Base-by-base conservation (phyloP, 192 early-diverging fungal species). In the Backusella sp. region DNA sequence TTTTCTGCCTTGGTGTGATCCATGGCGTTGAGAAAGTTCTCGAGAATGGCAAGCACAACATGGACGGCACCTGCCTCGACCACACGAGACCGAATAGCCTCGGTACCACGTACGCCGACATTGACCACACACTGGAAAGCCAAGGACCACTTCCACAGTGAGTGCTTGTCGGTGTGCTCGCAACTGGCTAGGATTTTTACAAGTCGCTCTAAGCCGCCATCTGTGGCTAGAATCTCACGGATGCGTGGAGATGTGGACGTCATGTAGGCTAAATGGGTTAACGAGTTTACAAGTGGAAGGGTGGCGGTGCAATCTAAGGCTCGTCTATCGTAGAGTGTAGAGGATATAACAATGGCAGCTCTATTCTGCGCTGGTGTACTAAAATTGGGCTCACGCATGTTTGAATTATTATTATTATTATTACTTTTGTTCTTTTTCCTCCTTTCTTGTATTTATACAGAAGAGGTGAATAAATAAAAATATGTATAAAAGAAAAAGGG, bases 291-390 rank as follows among this genome's bases (percentile, higher is more conserved):
- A 68, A 98, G 89, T 36, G 96, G 91, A 75, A 95, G 84, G 52
- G 90, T 90, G 79, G 95, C 95, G 6, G 95, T 94, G 78, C 92
- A 94, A 79, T 94, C 92, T n/a, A 98, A 89, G n/a, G 95, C 97
- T 77, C 97, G 93, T 79, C 96, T 91, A 84, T 98, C 97, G 80
- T 97, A 98, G 56, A 93, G 86, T 11, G 91, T 88, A 35, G 90
- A 90, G 11, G 92, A 90, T 76, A 95, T 94, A 68, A 90, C 90
- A 19, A 95, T 90, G 23, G 89, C 90, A 8, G 94, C 93, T 84
- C 91, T 91, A 84, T 95, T 93, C 76, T 89, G 90, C 32, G 86
- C 82, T 62, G 93, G 94, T 73, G 91, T 91, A 70, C 90, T 91
- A 79, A 94, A 92, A 78, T 95, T 95, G 77, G 92, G 91, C 82